Conservation (phyloP, 495 filamentous ascomycete genomes). For the Aspergillus ostianus region DNA sequence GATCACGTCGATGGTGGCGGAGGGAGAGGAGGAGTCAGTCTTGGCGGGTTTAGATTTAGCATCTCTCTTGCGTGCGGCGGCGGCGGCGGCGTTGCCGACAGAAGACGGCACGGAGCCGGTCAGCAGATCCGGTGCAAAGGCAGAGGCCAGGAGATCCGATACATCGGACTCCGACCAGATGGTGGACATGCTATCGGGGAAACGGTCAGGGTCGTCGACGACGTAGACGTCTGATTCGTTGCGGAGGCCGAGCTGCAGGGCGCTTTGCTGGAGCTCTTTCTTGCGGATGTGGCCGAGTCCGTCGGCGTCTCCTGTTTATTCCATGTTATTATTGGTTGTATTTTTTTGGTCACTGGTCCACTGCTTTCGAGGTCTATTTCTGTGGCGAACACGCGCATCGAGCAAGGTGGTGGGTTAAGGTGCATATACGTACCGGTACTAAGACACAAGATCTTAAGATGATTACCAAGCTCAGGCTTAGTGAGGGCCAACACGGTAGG, state of each 20-base stretch:
- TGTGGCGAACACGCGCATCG: too few relatives aligned
- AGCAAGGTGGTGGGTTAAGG: not conserved
- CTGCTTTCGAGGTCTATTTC: too few relatives aligned
- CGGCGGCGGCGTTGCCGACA: conserved; percentile 15
- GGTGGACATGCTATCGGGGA: conserved; percentile 82
- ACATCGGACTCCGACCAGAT: conserved; percentile 72
- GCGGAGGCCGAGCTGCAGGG: conserved; percentile 69
- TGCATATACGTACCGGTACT: conserved; percentile 61
- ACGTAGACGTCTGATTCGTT: conserved; percentile 73
- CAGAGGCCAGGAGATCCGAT: conserved; percentile 60
- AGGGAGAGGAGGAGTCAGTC: conserved; percentile 33
- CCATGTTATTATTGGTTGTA: too few relatives aligned
- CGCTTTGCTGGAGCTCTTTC: conserved; percentile 78
- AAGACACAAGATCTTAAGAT: conserved; percentile 89
- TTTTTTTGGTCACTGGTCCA: too few relatives aligned
- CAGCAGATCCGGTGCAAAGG: conserved; percentile 63
- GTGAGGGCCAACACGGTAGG: conserved; percentile 82
- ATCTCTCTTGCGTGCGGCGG: conserved; percentile 15
- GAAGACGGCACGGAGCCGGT: too few relatives aligned
- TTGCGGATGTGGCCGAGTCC: conserved; percentile 79
- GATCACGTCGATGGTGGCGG: conserved; percentile 71
- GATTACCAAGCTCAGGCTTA: conserved; percentile 71
- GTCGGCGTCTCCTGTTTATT: conserved; percentile 68
- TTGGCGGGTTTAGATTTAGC: conserved; percentile 17
- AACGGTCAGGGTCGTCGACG: conserved; percentile 69